These are phyloP conservation scores for Haplosporangium gracile DNA, from an alignment of 192 early-diverging fungal species.

Conservation along the genomic window DNA sequence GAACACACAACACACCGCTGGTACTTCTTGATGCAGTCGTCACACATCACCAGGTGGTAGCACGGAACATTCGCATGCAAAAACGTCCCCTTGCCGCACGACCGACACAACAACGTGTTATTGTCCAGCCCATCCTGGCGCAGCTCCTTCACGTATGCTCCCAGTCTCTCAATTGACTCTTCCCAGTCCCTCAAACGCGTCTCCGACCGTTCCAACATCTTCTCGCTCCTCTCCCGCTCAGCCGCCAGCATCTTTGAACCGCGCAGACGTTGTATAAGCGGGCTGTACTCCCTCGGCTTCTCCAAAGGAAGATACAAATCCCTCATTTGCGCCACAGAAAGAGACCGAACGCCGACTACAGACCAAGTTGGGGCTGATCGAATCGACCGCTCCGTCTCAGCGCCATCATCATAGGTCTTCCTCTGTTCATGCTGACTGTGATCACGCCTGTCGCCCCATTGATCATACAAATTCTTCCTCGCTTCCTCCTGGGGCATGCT, in stretches of 20 bases:
- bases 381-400: neutral
- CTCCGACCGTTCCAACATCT: neutral
- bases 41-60: conserved; percentile 39
- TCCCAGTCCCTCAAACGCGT: neutral
- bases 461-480: neutral
- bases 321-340: neutral
- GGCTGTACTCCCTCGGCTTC: neutral
- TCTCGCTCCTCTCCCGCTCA: neutral
- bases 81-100: conserved; percentile 20
- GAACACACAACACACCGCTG: conserved; percentile 26
- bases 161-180: conserved; percentile 20
- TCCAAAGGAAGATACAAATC: neutral
- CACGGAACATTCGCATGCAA: conserved; percentile 20
- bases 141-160: conserved; percentile 8
- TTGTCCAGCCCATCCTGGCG: conserved; percentile 21
- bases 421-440: neutral
- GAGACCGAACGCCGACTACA: neutral
- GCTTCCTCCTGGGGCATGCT: neutral
- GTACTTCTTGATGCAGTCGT: conserved; percentile 11
- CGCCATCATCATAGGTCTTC: neutral
- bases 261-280: neutral
- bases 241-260: neutral
- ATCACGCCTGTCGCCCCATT: neutral
- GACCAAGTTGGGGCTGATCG: neutral
- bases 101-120: conserved; percentile 18